A percentile compares a stretch with the other conserved stretches of the same genome.
These are phyloP conservation scores for Melastoma malabathricum DNA, from an alignment of 345 rosid genomes.

Conservation along the genomic window DNA sequence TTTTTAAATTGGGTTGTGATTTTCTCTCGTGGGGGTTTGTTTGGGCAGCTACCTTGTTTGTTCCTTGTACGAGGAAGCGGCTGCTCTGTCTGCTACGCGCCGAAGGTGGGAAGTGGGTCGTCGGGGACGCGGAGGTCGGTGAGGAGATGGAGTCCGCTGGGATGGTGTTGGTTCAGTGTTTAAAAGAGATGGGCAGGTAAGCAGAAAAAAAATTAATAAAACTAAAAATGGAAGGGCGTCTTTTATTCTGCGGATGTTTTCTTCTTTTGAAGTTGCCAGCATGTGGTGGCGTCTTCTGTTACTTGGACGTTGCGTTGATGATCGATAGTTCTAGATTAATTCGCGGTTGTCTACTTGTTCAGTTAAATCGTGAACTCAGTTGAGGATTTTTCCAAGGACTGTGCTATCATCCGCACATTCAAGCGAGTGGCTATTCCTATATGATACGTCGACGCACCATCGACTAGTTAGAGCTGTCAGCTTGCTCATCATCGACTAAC, in stretches of 20 bases:
- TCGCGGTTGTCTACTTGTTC: no score
- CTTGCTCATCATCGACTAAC: no score
- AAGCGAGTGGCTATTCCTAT: no score
- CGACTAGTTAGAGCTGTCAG: no score
- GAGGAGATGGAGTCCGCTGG: conserved; percentile 59
- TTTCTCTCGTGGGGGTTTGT: not conserved
- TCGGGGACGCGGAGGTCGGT: conserved; percentile 16
- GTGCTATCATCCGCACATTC: no score
- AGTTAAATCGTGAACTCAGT: no score
- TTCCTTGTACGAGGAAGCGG: conserved; percentile 69
- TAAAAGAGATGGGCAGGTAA: conserved; percentile 51
- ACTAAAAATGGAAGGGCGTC: no score
- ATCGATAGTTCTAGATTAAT: no score
- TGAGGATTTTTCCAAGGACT: no score
- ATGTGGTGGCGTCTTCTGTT: no score
- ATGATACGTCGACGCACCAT: no score
- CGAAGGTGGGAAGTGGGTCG: conserved; percentile 8
- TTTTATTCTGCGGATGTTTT: not conserved
- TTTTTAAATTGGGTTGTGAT: not conserved
- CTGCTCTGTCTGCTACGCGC: conserved; percentile 37
- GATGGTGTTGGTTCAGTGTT: conserved; percentile 74
- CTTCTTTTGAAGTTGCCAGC: not conserved
- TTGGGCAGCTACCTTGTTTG: conserved; percentile 53
- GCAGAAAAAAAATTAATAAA: not conserved
- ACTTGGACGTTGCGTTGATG: no score